Conservation (phyloP, 2,329 filamentous ascomycete genomes). For the Fusarium falciforme region DNA sequence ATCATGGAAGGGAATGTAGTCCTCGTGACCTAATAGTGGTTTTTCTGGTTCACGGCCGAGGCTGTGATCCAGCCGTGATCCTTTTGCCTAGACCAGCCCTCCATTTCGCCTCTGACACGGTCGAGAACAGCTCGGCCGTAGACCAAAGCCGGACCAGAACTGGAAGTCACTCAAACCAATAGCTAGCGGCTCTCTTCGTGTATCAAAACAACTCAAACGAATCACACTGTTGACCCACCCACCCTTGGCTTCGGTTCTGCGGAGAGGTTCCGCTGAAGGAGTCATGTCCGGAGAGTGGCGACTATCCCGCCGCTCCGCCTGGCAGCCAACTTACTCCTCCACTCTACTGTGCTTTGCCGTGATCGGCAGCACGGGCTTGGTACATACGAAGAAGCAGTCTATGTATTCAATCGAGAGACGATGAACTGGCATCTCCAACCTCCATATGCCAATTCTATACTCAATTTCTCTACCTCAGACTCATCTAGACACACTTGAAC, state of each 20-base stretch:
- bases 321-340: not conserved
- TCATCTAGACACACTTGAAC: too few species aligned
- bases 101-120: not conserved
- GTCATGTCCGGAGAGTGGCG: not conserved
- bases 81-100: not conserved
- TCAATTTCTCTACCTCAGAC: not conserved
- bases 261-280: not conserved
- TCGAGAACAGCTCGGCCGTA: not conserved
- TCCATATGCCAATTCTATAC: not conserved
- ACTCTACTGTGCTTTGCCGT: not conserved
- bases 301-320: not conserved
- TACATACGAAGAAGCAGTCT: not conserved
- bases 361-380: not conserved
- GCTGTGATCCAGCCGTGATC: not conserved
- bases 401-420: not conserved
- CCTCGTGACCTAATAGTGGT: not conserved
- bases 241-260: not conserved
- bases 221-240: not conserved
- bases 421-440: not conserved
- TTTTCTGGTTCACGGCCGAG: not conserved
- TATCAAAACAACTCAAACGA: not conserved
- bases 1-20: not conserved
- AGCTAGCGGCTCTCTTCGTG: not conserved
- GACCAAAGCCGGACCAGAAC: not conserved
- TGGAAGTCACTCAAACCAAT: not conserved